phyloP scores from a whole-genome alignment of 179 eudicot genomes.

The Silene coronaria region DNA sequence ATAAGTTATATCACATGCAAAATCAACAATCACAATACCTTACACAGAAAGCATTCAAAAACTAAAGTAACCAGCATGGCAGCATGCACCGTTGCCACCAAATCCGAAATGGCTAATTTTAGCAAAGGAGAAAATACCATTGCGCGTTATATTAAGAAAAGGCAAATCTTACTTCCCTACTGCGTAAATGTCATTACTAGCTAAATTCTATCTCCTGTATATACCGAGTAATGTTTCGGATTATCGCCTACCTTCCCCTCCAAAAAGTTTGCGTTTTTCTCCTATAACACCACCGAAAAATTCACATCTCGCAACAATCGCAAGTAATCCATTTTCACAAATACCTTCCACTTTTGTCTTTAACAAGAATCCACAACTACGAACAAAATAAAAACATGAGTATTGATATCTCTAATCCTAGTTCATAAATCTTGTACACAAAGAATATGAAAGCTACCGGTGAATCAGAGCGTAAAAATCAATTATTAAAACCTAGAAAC shows the following conservation, averaged over 20 bases:
- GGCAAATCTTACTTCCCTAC: background rate
- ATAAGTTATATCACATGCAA: slow-evolving; percentile 12
- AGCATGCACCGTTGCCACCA: background rate
- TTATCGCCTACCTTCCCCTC: background rate
- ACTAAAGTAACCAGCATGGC: background rate
- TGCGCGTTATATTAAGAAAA: background rate
- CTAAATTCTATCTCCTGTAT: background rate
- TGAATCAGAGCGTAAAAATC: too few species aligned
- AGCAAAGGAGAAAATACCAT: slow-evolving; percentile 4
- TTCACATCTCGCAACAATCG: background rate
- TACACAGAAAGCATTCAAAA: background rate
- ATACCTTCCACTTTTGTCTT: too few species aligned
- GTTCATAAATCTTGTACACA: too few species aligned
- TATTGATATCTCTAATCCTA: too few species aligned
- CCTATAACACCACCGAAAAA: background rate
- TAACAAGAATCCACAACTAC: too few species aligned
- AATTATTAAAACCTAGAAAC: background rate
- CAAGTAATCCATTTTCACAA: too few species aligned
- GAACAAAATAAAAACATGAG: too few species aligned
- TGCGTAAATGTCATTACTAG: background rate
- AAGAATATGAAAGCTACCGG: too few species aligned
- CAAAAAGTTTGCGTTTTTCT: background rate
- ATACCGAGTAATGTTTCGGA: background rate
- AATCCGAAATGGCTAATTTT: slow-evolving; percentile 9
- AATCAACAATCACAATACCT: background rate